Evolutionary conservation across 805 yeast species (phyloP), one percentile per base, ranked within the genome.

Genomic region (Candida piceae): DNA sequence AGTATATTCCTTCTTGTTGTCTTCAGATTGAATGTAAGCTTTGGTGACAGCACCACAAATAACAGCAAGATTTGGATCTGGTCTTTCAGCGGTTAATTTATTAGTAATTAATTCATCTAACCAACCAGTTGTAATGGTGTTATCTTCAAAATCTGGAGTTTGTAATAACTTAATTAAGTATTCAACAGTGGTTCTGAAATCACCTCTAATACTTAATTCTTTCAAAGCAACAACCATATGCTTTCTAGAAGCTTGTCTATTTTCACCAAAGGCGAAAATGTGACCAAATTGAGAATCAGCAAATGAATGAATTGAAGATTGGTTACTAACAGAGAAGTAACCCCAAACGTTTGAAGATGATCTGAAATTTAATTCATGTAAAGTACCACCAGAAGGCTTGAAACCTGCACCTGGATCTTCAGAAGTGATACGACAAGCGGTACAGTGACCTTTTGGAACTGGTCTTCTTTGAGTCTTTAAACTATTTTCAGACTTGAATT

Each of bases 381-480:
- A 74, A 37, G 88, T 78, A 69, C 99, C 99, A 58, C 96, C 94
- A 28, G 96, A 85, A 36, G 99, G 99, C 66, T 93, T 93, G 76
- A 93, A 93, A 33, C 98, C 99, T 69, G 90, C 97, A 58, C 95
- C 94, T 33, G 99, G 99, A 66, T 93, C 99, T 67, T 93, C 99
- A 11, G 96, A 86, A 24, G 98, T 93, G 63, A 93, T 93, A 72
- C 99, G 88, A 69, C 97, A 90, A 35, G 98, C 98, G 32, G 97
- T 93, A 65, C 96, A 85, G 65, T 93, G 99, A 42, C 99, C 99
- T 70, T 87, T 88, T 53, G 99, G 98, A 50, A 72, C 75, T 25
- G 99, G 99, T 52, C 78, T 78, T 63, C 97, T 80, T 69, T 93
- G 99, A 39, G 82, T 74, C 50, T 78, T 73, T 47, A 78, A 69